Percentiles rank a stretch among this genome's conserved stretches.
phyloP scores from a whole-genome alignment of 2,329 filamentous ascomycete genomes.

The Lizonia empirigonia region DNA sequence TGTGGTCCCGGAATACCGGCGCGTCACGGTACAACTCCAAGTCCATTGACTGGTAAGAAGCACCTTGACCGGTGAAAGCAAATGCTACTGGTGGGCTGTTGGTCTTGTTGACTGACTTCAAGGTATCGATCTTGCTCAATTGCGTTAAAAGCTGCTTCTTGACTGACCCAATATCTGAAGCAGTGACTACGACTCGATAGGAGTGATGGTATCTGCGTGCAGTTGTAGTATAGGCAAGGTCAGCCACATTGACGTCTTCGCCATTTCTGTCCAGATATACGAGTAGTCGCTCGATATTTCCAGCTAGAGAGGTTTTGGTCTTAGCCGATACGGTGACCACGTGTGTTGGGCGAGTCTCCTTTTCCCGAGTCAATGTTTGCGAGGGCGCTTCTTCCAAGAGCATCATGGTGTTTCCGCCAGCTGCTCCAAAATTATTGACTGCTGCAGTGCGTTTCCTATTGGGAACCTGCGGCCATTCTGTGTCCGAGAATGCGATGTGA shows the following conservation, averaged over 20 bases:
- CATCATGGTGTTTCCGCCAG: slow-evolving; percentile 44
- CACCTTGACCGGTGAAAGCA: slow-evolving; percentile 48
- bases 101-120: not conserved
- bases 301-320: slow-evolving; percentile 3
- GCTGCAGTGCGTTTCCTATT: slow-evolving; percentile 13
- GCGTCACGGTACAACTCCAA: not conserved
- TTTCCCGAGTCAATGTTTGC: no score
- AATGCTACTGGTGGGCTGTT: slow-evolving; percentile 36
- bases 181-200: slow-evolving; percentile 12
- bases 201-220: slow-evolving; percentile 26
- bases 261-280: slow-evolving; percentile 13
- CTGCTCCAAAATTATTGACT: slow-evolving; percentile 44
- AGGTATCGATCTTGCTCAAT: no score
- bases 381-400: slow-evolving; percentile 19
- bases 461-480: not conserved
- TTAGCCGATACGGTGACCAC: not conserved
- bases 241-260: not conserved
- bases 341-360: not conserved
- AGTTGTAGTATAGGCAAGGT: slow-evolving; percentile 26
- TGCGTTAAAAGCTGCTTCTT: no score
- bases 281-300: slow-evolving; percentile 16
- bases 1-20: not conserved
- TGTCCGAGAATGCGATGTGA: slow-evolving; percentile 15
- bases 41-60: slow-evolving; percentile 17
- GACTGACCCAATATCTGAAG: slow-evolving; percentile 3